A percentile compares a stretch with the other conserved stretches of the same genome.
phyloP scores from a whole-genome alignment of 2,329 filamentous ascomycete species.

The Botryotinia calthae region DNA sequence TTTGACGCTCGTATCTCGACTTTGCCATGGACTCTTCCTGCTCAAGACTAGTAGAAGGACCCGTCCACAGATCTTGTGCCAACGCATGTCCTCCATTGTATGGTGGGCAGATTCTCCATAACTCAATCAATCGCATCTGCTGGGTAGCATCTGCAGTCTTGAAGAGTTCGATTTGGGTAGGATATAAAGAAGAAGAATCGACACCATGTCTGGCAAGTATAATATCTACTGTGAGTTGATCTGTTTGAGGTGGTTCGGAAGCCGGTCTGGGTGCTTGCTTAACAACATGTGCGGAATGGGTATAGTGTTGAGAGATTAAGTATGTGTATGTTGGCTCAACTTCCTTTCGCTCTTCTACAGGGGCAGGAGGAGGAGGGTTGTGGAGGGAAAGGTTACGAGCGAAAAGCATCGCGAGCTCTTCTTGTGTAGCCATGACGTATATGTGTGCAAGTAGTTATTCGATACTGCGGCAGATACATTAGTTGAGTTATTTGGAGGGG shows the following conservation, averaged over 20 bases:
- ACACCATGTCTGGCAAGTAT: constrained; percentile 66
- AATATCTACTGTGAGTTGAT: constrained; percentile 52
- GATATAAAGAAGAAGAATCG: constrained; percentile 65
- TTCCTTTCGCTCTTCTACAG: constrained; percentile 37
- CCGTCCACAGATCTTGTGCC: constrained; percentile 56
- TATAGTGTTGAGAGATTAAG: constrained; percentile 78
- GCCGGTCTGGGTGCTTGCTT: constrained; percentile 47
- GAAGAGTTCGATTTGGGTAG: constrained; percentile 77
- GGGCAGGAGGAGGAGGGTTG: constrained; percentile 34
- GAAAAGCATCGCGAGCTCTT: constrained; percentile 81
- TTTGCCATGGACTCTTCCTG: constrained; percentile 55
- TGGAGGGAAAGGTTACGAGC: constrained; percentile 68
- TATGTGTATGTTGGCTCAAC: constrained; percentile 58
- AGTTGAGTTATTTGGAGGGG: constrained; percentile 14
- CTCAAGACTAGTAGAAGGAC: constrained; percentile 53
- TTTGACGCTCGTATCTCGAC: constrained; percentile 56
- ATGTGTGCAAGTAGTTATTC: not conserved
- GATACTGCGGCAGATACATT: not conserved
- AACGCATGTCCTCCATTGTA: constrained; percentile 54
- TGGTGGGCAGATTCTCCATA: constrained; percentile 42
- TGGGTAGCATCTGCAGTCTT: constrained; percentile 70
- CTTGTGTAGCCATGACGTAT: constrained; percentile 61
- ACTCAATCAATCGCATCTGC: constrained; percentile 41
- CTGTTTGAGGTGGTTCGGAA: constrained; percentile 51
- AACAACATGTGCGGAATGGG: constrained; percentile 69